phyloP scores from a whole-genome alignment of 2,329 filamentous ascomycete species.

The Aureobasidium sp. region DNA sequence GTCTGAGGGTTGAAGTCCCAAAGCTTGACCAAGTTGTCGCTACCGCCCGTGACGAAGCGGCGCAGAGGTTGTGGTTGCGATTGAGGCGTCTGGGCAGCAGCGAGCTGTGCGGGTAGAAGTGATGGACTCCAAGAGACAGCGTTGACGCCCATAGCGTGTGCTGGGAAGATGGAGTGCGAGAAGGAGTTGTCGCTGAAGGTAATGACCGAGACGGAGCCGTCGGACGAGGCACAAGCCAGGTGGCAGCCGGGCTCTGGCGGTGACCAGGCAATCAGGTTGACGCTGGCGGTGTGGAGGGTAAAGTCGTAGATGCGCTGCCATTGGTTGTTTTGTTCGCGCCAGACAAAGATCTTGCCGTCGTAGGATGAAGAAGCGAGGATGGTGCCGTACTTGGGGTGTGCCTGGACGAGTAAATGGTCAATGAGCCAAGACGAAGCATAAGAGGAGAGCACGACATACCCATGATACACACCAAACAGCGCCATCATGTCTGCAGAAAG shows the following conservation, averaged over 20 bases:
- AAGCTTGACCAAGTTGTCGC: constrained; percentile 87
- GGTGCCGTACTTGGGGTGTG: constrained; percentile 96
- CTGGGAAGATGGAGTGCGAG: constrained; percentile 80
- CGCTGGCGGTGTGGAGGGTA: constrained; percentile 84
- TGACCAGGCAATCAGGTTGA: constrained; percentile 97
- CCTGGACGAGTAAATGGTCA: constrained; percentile 33
- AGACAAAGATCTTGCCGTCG: constrained; percentile 97
- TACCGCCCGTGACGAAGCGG: constrained; percentile 89
- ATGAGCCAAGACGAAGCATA: neutral
- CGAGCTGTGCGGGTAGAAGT: constrained; percentile 72
- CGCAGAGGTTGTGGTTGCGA: constrained; percentile 48
- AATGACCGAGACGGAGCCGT: constrained; percentile 86
- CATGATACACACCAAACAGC: constrained; percentile 97
- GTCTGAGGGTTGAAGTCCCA: constrained; percentile 65
- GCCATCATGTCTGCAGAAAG: constrained; percentile 68
- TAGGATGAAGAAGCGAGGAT: constrained; percentile 93
- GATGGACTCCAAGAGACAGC: constrained; percentile 91
- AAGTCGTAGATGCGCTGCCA: constrained; percentile 85
- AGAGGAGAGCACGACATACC: constrained; percentile 38
- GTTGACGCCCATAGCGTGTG: constrained; percentile 91
- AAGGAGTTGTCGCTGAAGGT: constrained; percentile 96
- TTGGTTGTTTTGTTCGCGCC: constrained; percentile 65
- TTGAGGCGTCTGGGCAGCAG: constrained; percentile 52
- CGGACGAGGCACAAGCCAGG: constrained; percentile 86
- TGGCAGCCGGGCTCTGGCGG: constrained; percentile 93